Conservation (phyloP, 257 asterid genomes). For the Misopates orontium region DNA sequence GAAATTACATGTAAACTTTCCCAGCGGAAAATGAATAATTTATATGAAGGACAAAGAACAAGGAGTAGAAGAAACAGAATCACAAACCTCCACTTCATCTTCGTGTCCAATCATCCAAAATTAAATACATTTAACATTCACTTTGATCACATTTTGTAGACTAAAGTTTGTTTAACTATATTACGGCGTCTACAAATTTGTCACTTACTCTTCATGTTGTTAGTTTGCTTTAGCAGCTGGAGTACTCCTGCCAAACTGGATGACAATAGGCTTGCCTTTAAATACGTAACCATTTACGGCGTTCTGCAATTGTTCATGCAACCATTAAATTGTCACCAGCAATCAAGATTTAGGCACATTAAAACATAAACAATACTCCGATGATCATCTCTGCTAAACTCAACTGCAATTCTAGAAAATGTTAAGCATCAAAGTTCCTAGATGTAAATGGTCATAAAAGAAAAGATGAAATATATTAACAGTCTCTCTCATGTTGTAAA, state of each 20-base stretch:
- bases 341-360: slow-evolving; percentile 1
- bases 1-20: background rate
- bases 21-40: background rate
- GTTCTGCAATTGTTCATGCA: slow-evolving; percentile 52
- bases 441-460: background rate
- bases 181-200: too few relatives aligned
- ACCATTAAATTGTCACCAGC: background rate
- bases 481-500: slow-evolving; percentile 10
- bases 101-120: background rate
- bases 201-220: too few relatives aligned
- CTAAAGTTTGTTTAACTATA: background rate
- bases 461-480: background rate
- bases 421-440: background rate
- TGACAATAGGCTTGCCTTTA: slow-evolving; percentile 85
- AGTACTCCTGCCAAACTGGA: slow-evolving; percentile 82
- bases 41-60: too few relatives aligned
- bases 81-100: background rate
- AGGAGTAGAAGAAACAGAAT: background rate
- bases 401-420: background rate
- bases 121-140: too few relatives aligned
- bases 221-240: slow-evolving; percentile 38
- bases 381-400: background rate
- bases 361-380: background rate
- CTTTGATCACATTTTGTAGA: background rate
- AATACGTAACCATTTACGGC: slow-evolving; percentile 73